Percentiles rank a stretch among this genome's conserved stretches.
Conservation (phyloP, 2,329 filamentous ascomycete species). For the Phaeoacremonium minimum region DNA sequence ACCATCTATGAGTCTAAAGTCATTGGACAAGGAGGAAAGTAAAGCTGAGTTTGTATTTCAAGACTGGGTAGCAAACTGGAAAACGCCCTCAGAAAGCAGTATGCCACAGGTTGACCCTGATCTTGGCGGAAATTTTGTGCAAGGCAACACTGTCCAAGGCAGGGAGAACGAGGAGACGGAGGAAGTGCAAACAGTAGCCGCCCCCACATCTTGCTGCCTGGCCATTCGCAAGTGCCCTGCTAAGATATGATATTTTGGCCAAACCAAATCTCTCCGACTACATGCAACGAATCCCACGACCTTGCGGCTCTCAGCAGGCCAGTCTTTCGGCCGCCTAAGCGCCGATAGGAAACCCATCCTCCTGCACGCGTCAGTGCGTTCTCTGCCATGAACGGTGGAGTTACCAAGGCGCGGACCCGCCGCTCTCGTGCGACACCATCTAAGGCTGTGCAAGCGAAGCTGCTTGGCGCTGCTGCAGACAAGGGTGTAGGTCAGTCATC, state of each 20-base stretch:
- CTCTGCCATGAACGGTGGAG: conserved; percentile 3
- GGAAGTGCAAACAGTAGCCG: too few relatives aligned
- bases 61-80: too few relatives aligned
- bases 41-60: too few relatives aligned
- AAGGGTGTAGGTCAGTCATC: conserved; percentile 3
- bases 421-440: conserved; percentile 4
- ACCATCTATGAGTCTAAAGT: too few relatives aligned
- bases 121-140: too few relatives aligned
- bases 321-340: conserved; percentile 4
- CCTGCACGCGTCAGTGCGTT: conserved; percentile 3
- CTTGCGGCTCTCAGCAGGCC: conserved; percentile 6
- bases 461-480: conserved; percentile 3
- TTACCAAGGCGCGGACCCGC: conserved; percentile 5
- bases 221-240: neutral
- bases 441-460: conserved; percentile 4
- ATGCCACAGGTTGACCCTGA: too few relatives aligned
- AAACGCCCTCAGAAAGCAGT: too few relatives aligned
- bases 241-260: too few relatives aligned
- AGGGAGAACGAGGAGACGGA: too few relatives aligned
- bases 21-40: too few relatives aligned
- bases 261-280: conserved; percentile 5
- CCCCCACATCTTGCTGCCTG: neutral
- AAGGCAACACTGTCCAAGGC: too few relatives aligned
- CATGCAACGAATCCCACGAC: conserved; percentile 3
- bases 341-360: conserved; percentile 5